Evolutionary conservation across 2,329 filamentous ascomycete genomes (phyloP).

Genomic region (Neoscytalidium dimidiatum): DNA sequence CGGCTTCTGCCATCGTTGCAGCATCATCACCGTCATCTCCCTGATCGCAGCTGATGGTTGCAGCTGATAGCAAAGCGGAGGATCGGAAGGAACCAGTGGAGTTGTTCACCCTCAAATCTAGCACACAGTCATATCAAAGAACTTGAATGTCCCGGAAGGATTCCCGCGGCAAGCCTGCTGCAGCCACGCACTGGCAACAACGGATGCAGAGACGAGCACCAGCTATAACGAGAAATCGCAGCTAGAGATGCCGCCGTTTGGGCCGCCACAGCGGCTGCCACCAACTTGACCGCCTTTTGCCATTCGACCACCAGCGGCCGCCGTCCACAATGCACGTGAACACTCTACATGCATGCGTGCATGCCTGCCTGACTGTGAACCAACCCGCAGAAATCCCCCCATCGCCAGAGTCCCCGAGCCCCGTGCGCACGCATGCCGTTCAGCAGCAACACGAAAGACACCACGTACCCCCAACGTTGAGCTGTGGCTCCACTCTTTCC

Average conservation of each 20-base stretch:
- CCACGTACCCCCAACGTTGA: neutral
- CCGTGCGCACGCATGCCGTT: neutral
- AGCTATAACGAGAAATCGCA: neutral
- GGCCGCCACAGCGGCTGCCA: constrained; percentile 1
- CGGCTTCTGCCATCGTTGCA: neutral
- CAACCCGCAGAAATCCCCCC: neutral
- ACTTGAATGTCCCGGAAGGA: neutral
- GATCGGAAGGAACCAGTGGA: neutral
- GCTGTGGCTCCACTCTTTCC: neutral
- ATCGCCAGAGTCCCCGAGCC: neutral
- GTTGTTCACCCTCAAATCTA: neutral
- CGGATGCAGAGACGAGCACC: neutral
- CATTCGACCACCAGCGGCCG: neutral
- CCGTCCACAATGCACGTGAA: neutral
- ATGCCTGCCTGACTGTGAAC: neutral
- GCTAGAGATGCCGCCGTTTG: neutral
- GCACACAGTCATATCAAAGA: neutral
- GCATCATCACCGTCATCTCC: neutral
- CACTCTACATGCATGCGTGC: neutral
- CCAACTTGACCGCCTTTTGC: constrained; percentile 12
- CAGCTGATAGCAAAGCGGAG: neutral
- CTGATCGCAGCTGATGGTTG: neutral
- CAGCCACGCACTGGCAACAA: neutral
- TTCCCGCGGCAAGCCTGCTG: neutral
- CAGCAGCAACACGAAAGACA: neutral